These are phyloP conservation scores for Phialophora tarda DNA, from an alignment of 2,329 filamentous ascomycete genomes.

Conservation along the genomic window DNA sequence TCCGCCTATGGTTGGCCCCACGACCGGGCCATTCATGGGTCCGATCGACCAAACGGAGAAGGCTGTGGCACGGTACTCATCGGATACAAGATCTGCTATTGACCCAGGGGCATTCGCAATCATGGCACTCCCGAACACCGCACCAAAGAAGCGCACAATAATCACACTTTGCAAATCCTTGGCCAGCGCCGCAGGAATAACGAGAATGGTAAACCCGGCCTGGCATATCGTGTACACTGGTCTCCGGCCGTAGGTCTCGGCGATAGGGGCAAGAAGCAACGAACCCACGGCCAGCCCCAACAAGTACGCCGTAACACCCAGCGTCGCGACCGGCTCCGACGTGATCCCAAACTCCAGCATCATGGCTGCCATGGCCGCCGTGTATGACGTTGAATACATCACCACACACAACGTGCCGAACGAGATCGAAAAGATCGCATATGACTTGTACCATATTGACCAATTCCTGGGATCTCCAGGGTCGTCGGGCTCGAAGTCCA, in stretches of 20 bases:
- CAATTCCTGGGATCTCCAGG: slow-evolving; percentile 71
- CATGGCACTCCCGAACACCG: slow-evolving; percentile 77
- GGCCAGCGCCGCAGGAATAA: slow-evolving; percentile 74
- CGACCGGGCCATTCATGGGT: slow-evolving; percentile 75
- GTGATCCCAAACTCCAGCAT: slow-evolving; percentile 67
- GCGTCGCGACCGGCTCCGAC: slow-evolving; percentile 66
- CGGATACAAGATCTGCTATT: slow-evolving; percentile 79
- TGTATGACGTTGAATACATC: slow-evolving; percentile 79
- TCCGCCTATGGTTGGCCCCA: slow-evolving; percentile 77
- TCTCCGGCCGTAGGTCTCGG: slow-evolving; percentile 53
- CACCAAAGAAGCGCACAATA: slow-evolving; percentile 75
- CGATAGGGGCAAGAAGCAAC: slow-evolving; percentile 73
- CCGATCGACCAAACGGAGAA: slow-evolving; percentile 85
- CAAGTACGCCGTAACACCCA: slow-evolving; percentile 80
- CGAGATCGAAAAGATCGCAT: slow-evolving; percentile 61
- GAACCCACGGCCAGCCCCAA: slow-evolving; percentile 74
- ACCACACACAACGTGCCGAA: slow-evolving; percentile 66
- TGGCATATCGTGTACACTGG: slow-evolving; percentile 71
- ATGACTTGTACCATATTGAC: slow-evolving; percentile 63
- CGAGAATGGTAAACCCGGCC: slow-evolving; percentile 67
- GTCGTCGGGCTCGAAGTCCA: slow-evolving; percentile 71
- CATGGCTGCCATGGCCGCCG: slow-evolving; percentile 72
- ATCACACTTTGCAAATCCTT: slow-evolving; percentile 71
- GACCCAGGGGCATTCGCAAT: slow-evolving; percentile 83
- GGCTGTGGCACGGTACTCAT: slow-evolving; percentile 78